phyloP scores from a whole-genome alignment of 148 eudicot genomes.

The Cornus controversa region DNA sequence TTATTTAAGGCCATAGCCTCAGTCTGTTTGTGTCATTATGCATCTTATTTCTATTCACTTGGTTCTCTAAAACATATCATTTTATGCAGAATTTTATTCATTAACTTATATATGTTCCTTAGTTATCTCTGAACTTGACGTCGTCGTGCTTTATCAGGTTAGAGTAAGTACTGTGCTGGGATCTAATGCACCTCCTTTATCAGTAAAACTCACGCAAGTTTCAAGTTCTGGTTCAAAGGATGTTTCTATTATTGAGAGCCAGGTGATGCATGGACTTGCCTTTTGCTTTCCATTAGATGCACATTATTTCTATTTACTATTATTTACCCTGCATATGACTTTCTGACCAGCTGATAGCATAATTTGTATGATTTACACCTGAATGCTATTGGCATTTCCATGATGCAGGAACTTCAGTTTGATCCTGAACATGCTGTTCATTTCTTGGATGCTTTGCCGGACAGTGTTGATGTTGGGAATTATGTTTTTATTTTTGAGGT shows the following conservation, averaged over 20 bases:
- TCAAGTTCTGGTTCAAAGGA: conserved; percentile 61
- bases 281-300: not conserved
- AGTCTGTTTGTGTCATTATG: no score
- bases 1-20: no score
- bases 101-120: not conserved
- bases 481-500: conserved; percentile 85
- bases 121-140: not conserved
- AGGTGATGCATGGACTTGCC: conserved; percentile 41
- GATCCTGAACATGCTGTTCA: conserved; percentile 53
- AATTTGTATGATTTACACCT: not conserved
- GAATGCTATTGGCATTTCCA: conserved; percentile 12
- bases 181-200: conserved; percentile 66
- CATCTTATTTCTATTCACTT: not conserved
- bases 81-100: not conserved
- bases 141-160: conserved; percentile 47
- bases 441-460: conserved; percentile 68
- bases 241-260: conserved; percentile 63
- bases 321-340: not conserved
- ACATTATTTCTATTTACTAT: not conserved
- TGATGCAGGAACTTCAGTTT: conserved; percentile 73
- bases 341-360: conserved; percentile 5
- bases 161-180: conserved; percentile 81
- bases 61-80: not conserved
- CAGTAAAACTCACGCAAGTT: conserved; percentile 75
- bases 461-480: conserved; percentile 66